phyloP scores from a whole-genome alignment of 768 basidiomycete genomes.

The Phaeotremella fagi region DNA sequence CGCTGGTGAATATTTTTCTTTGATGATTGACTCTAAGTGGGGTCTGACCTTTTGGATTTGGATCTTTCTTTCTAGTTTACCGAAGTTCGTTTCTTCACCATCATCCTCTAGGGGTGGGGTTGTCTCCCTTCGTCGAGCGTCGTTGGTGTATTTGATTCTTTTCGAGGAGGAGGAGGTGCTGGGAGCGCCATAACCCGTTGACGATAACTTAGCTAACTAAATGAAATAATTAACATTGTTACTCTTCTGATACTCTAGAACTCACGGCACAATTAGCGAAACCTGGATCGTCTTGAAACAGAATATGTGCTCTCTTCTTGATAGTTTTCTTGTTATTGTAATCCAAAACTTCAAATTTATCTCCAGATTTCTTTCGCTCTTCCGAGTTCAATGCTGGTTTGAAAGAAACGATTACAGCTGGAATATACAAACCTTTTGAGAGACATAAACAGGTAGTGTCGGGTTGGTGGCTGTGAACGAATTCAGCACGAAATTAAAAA shows the following conservation, averaged over 20 bases:
- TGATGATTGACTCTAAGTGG: conserved; percentile 23
- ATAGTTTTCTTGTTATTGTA: background rate
- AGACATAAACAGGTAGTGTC: conserved; percentile 4
- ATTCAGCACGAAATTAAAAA: no score
- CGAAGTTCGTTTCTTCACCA: no score
- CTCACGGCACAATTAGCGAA: conserved; percentile 28
- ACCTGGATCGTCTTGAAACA: conserved; percentile 17
- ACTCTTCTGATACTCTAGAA: no score
- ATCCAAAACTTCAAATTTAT: background rate
- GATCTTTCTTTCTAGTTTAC: background rate
- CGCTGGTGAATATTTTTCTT: conserved; percentile 26
- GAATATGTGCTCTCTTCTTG: conserved; percentile 2
- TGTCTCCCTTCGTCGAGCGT: no score
- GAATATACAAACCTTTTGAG: conserved; percentile 2
- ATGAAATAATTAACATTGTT: no score
- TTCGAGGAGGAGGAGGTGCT: conserved; percentile 1
- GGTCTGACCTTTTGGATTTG: conserved; percentile 28
- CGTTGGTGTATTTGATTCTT: background rate
- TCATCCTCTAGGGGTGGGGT: no score
- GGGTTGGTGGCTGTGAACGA: no score
- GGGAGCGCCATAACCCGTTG: background rate
- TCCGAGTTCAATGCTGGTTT: conserved; percentile 1
- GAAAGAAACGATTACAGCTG: conserved; percentile 9
- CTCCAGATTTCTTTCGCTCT: conserved; percentile 2
- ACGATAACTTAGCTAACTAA: background rate